Evolutionary conservation across 2,329 filamentous ascomycete species (phyloP).

Genomic region (Cryphonectria radicalis): DNA sequence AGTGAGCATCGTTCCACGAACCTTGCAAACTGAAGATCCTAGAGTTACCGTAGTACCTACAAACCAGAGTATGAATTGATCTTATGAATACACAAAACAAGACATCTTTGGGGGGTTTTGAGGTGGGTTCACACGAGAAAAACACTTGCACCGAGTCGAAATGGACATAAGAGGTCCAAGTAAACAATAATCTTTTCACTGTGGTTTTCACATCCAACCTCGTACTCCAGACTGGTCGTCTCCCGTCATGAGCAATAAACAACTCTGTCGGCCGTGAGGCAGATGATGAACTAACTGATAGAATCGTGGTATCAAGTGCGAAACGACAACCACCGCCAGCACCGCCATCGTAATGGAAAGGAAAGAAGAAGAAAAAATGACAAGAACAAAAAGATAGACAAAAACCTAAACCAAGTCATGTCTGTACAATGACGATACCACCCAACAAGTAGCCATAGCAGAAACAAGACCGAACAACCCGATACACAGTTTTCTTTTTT

Average conservation of each 20-base stretch:
- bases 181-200: neutral
- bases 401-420: neutral
- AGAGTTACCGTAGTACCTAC: neutral
- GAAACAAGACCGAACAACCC: neutral
- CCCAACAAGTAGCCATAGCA: neutral
- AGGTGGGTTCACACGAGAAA: neutral
- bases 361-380: neutral
- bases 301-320: constrained; percentile 15
- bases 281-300: neutral
- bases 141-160: neutral
- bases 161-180: neutral
- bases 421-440: neutral
- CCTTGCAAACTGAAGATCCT: neutral
- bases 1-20: neutral
- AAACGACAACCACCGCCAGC: neutral
- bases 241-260: neutral
- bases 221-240: neutral
- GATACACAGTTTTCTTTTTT: too few relatives aligned
- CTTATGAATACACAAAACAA: neutral
- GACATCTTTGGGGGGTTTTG: neutral
- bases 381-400: too few relatives aligned
- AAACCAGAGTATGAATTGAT: neutral
- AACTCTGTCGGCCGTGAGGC: neutral
- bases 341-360: neutral
- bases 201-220: neutral